Conservation (phyloP, 345 rosid species). For the Dimocarpus longan region DNA sequence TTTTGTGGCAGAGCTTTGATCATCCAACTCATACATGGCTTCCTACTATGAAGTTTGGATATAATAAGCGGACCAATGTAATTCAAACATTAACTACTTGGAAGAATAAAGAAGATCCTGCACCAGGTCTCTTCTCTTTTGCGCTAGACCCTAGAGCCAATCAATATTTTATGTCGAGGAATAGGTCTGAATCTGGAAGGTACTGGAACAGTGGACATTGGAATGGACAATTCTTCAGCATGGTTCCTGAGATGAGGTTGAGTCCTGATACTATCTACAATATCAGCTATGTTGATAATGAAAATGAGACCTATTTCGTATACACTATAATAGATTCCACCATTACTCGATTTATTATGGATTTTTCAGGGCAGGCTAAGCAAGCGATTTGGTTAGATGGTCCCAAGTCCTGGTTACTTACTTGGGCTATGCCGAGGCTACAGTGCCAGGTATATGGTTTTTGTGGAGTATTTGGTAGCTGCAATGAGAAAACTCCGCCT, state of each 20-base stretch:
- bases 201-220: slow-evolving; percentile 74
- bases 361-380: slow-evolving; percentile 9
- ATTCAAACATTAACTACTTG: slow-evolving; percentile 54
- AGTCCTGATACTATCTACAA: slow-evolving; percentile 12
- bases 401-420: slow-evolving; percentile 17
- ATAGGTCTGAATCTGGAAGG: slow-evolving; percentile 21
- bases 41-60: slow-evolving; percentile 58
- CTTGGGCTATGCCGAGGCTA: slow-evolving; percentile 25
- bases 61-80: slow-evolving; percentile 37
- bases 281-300: slow-evolving; percentile 14
- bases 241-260: slow-evolving; percentile 31
- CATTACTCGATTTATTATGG: slow-evolving; percentile 10
- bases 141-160: slow-evolving; percentile 51
- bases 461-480: slow-evolving; percentile 33
- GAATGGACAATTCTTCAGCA: slow-evolving; percentile 29
- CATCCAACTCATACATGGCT: slow-evolving; percentile 66
- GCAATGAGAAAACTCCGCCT: slow-evolving; percentile 7
- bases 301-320: slow-evolving; percentile 38
- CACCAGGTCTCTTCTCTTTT: too few species aligned
- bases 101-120: slow-evolving; percentile 66
- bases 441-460: slow-evolving; percentile 19
- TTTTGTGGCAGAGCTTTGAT: slow-evolving; percentile 78
- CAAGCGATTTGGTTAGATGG: slow-evolving; percentile 15
- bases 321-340: slow-evolving; percentile 23
- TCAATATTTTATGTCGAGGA: slow-evolving; percentile 54